Evolutionary conservation across 2,329 filamentous ascomycete genomes (phyloP).

Genomic region (Pseudopithomyces maydicus): DNA sequence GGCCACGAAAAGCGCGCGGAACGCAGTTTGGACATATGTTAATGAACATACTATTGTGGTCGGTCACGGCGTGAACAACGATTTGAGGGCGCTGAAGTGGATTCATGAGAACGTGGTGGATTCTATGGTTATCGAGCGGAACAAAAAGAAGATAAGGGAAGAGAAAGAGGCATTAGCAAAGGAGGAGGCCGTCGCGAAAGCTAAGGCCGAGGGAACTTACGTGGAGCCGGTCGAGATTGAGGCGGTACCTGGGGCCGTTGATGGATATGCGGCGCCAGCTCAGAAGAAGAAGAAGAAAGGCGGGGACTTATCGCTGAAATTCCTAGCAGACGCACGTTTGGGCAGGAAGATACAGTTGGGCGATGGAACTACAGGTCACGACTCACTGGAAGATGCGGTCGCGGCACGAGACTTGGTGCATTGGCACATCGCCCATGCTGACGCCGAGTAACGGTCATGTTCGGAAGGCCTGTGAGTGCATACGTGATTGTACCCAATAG

Average conservation of each 20-base stretch:
- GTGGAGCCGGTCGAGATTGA: background rate
- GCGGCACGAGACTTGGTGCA: slow-evolving; percentile 90
- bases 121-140: slow-evolving; percentile 41
- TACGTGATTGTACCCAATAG: background rate
- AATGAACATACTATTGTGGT: slow-evolving; percentile 56
- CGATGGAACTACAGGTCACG: slow-evolving; percentile 69
- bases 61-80: slow-evolving; percentile 52
- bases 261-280: background rate
- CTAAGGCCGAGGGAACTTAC: slow-evolving; percentile 2
- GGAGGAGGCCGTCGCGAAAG: background rate
- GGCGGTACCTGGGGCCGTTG: background rate
- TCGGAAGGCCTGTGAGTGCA: background rate
- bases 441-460: background rate
- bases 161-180: slow-evolving; percentile 9
- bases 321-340: slow-evolving; percentile 80
- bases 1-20: slow-evolving; percentile 48
- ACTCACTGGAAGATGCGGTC: slow-evolving; percentile 87
- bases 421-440: slow-evolving; percentile 63
- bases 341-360: slow-evolving; percentile 80
- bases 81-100: slow-evolving; percentile 55
- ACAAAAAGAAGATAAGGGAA: slow-evolving; percentile 6
- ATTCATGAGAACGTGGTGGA: slow-evolving; percentile 55
- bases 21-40: slow-evolving; percentile 52
- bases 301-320: slow-evolving; percentile 64
- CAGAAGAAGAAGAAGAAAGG: slow-evolving; percentile 5